Evolutionary conservation across 192 early-diverging fungal species (phyloP), one percentile per base, ranked within the genome.

Genomic region (Backusella luteola): DNA sequence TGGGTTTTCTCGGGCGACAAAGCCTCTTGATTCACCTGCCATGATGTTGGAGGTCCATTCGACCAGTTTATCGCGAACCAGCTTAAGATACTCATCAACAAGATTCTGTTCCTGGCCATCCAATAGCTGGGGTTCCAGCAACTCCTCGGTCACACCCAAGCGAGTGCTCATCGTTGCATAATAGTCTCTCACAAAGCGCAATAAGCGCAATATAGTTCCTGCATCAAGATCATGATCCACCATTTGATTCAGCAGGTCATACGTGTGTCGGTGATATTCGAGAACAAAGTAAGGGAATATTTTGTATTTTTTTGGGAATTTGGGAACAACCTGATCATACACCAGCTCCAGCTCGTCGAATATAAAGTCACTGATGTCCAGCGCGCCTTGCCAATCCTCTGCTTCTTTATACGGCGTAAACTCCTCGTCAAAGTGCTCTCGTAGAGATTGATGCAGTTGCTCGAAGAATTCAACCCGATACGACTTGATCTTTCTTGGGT

Each of bases 21-120:
- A 99, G 34, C 94, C 92, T 34, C 84, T 85, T 35, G 93, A 93
- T 81, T 96, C 96, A 5, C 88, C 87, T 38, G 86, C 82, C 91
- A 99, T 91, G 72, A 99, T 87, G 83, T 98, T 99, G 44, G 82
- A 84, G 23, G 94, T 85, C 98, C 98, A 99, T 82, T 99, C 95
- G 38, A 89, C 86, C 34, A 99, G 87, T 80, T 96, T 98, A 34
- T 79, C 83, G 0, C 91, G 88, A 6, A 97, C 95, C n/a, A 99
- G 85, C 52, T 95, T 93, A 14, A 99, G 87, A 74, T 98, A 98
- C 67, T 96, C 93, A 66, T 93, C 90, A 53, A 96, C 89, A 80
- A 99, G 81, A 67, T 89, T 90, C 41, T 98, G 94, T 81, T 99
- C 97, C 34, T 92, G 88, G 39, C 96, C 97, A 83, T 99, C 96